Base-by-base conservation (phyloP, 1,284 basidiomycete genomes). In the Caloboletus inedulis region DNA sequence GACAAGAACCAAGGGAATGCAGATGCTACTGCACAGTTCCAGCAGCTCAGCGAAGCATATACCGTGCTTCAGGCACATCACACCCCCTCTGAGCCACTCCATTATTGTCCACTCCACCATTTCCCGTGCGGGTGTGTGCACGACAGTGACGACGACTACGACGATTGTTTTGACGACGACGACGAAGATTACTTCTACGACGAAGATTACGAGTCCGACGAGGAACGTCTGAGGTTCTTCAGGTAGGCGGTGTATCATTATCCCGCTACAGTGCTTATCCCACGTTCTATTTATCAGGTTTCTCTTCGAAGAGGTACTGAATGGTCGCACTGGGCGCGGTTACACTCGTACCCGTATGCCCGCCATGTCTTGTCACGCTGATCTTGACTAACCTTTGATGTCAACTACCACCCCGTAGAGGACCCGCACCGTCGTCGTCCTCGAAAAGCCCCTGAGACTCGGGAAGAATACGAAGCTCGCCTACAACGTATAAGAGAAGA, bases 1-100 rank as follows among this genome's bases (percentile, higher is more conserved):
- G 87, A 89, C 70, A 88, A 87, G 69, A 87, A 87, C 59, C 80
- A 77, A 0, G 76, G 76, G 43, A 77, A 86, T 57, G 75, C 75
- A 42, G 74, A 78, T 59, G 86, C 87, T 49, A 89, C 86, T 34
- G 73, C 73, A 3, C 73, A 83, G 61, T 89, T 90, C 62, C 86
- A 89, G 65, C 70, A 74, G 48, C 65, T 89, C 40, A 78, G 82
- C 55, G 84, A 82, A 53, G 87, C 87, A 4, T 90, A 87, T 70
- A 77, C 78, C 44, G 63, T 78, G 33, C 74, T 88, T 42, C 66
- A 78, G 49, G 78, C 79, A 56, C 77, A 86, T 62, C 77, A 82
- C 53, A 69, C 73, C 3, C 56, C 62, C 4, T 57, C 63, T 50
- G 66, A 57, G 55, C 46, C 64, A 59, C 56, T 54, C 57, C 49